Evolutionary conservation across 2,329 filamentous ascomycete genomes (phyloP), one percentile per base, ranked within the genome.

Genomic region (Nannizzia gypsea): DNA sequence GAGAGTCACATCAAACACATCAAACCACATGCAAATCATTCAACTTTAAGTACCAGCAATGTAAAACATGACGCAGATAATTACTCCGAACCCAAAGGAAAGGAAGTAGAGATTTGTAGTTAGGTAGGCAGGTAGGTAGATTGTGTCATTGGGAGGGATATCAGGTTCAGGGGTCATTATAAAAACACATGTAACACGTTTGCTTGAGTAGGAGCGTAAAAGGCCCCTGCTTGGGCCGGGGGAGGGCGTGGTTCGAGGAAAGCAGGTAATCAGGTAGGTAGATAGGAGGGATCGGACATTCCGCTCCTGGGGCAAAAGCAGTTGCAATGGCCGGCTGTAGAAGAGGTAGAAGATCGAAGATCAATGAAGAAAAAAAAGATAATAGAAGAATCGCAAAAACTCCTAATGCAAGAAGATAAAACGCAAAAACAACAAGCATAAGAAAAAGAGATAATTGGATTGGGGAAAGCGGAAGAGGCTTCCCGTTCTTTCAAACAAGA

Each of bases 131-230:
- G 31, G 31, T 3, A 36, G 13, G 26, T 31, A 54, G 26, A 11
- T 48, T 48, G 31, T 36, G 31, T 36, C n/a, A 36, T 31, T 11
- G n/a, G 22, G 26, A 26, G 38, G 38, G 38, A 42, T 20, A 22
- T 48, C 44, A 48, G 44, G 44, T 48, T 48, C 44, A 48, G n/a
- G 31, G 44, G 28, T 54, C 48, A 54, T 54, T 54, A 54, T 54
- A 54, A 34, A 54, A 54, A 54, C 48, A 54, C 48, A 54, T 54
- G 13, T 54, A 54, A 34, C 48, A 54, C 48, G 48, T 34, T 28
- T 9, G 48, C 26, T 54, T n/a, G 31, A 42, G 38, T 6, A 54
- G 9, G 48, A 54, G 48, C n/a, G 24, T 48, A 48, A 48, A 48
- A 48, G 22, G 22, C 24, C 44, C 44, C 44, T 48, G 31, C 31